These are phyloP conservation scores for Priceomyces haplophilus DNA, from an alignment of 805 yeast genomes.

Conservation along the genomic window DNA sequence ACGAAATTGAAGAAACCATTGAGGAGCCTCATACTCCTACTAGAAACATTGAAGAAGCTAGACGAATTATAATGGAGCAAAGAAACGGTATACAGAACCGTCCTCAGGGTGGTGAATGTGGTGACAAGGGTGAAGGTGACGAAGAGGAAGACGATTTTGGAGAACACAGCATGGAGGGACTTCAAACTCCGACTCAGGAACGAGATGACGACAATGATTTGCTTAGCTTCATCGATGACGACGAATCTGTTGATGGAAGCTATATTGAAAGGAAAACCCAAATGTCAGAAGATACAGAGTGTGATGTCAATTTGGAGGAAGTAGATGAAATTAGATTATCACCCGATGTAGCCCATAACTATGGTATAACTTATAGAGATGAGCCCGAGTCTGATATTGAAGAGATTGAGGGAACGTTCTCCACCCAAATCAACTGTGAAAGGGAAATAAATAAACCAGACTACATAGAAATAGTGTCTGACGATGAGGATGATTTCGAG, in stretches of 20 bases:
- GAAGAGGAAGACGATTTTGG: constrained; percentile 36
- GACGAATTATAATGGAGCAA: constrained; percentile 13
- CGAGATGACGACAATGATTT: constrained; percentile 27
- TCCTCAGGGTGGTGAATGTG: background rate
- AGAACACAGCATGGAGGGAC: constrained; percentile 31
- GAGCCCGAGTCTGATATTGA: constrained; percentile 11
- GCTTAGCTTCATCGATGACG: constrained; percentile 23
- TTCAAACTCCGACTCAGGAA: constrained; percentile 32
- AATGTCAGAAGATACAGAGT: constrained; percentile 9
- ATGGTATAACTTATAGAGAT: constrained; percentile 24
- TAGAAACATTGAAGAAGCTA: constrained; percentile 17
- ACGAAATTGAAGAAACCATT: too few species aligned
- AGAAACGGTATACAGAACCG: constrained; percentile 1
- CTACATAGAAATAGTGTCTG: constrained; percentile 37
- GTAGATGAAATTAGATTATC: constrained; percentile 27
- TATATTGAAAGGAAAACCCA: constrained; percentile 10
- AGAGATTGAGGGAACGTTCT: constrained; percentile 20
- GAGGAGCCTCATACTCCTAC: background rate
- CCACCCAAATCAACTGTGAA: constrained; percentile 41
- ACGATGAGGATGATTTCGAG: constrained; percentile 32
- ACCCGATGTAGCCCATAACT: constrained; percentile 32
- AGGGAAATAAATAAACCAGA: constrained; percentile 29
- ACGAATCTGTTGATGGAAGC: constrained; percentile 13
- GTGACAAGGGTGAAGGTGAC: constrained; percentile 4
- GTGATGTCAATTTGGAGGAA: constrained; percentile 16